Evolutionary conservation across 2,329 filamentous ascomycete genomes (phyloP), one percentile per base, ranked within the genome.

Genomic region (Colletotrichum kahawae): DNA sequence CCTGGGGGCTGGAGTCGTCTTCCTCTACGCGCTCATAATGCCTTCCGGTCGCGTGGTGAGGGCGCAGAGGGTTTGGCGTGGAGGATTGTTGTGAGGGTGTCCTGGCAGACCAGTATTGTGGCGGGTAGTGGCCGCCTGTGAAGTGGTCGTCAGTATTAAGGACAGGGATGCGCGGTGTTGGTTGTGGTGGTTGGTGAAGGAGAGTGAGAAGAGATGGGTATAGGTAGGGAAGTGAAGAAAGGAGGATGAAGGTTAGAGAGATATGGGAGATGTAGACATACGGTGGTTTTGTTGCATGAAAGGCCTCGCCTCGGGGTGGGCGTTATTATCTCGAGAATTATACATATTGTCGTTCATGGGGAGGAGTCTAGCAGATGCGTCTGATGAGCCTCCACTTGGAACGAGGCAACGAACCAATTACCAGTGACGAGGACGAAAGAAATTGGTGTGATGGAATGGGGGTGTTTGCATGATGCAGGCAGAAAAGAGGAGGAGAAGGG

Each of bases 41-140:
- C 18, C 75, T 75, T 29, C 54, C 62, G 24, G 59, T 60, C 48
- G 77, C 76, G 66, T 78, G 68, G 27, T 73, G 64, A 59, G 74
- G 74, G 16, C 74, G 76, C 5, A 76, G 69, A 14, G 67, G 76
- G 64, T 77, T 75, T 27, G 78, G 77, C 24, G 78, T 75, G 43
- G 69, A 75, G 9, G 72, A 78, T 71, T 77, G 77, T 65, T 76
- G 77, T 48, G 79, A 78, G 48, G 79, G 74, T 59, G 76, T 77
- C 70, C 76, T 76, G 43, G 78, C 75, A 18, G 76, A 75, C 76
- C 77, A 78, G 59, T 67, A 75, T 54, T 77, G 75, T 33, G 77
- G 77, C 57, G 75, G 68, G 33, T 76, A 74, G 59, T 75, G 72
- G 48, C 77, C 67, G 68, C 76, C 78, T 79, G 76, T 34, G 56